Conservation (phyloP, 1,284 basidiomycete species). For the Ceratobasidium sp. region DNA sequence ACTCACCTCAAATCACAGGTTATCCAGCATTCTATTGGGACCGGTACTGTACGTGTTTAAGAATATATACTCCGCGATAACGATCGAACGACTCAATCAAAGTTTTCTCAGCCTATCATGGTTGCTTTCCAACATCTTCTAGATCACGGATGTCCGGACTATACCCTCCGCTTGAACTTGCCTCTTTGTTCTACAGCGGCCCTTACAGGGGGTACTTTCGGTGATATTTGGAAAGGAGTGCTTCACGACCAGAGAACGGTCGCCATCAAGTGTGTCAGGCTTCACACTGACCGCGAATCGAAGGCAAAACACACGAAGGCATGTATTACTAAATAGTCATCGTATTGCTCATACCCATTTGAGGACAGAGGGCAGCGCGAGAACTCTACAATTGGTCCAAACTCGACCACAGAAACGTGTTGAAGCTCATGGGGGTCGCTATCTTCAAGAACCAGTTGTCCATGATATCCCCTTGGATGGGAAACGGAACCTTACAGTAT, state of each 20-base stretch:
- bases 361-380: background rate
- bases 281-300: background rate
- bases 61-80: too few relatives aligned
- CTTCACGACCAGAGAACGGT: background rate
- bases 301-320: background rate
- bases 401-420: background rate
- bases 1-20: too few relatives aligned
- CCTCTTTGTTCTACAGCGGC: background rate
- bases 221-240: conserved; percentile 5
- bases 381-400: conserved; percentile 14
- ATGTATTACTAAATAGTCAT: too few relatives aligned
- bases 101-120: too few relatives aligned
- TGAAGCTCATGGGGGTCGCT: background rate
- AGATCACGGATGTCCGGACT: background rate
- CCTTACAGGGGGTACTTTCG: conserved; percentile 1
- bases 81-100: too few relatives aligned
- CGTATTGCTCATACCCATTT: too few relatives aligned
- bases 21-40: too few relatives aligned
- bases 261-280: conserved; percentile 16
- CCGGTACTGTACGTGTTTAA: too few relatives aligned
- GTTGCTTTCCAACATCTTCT: background rate
- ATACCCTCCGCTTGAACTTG: background rate
- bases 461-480: conserved; percentile 20
- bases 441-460: background rate
- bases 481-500: background rate